phyloP scores from a whole-genome alignment of 2,329 filamentous ascomycete species.

The Trichoderma sp. region DNA sequence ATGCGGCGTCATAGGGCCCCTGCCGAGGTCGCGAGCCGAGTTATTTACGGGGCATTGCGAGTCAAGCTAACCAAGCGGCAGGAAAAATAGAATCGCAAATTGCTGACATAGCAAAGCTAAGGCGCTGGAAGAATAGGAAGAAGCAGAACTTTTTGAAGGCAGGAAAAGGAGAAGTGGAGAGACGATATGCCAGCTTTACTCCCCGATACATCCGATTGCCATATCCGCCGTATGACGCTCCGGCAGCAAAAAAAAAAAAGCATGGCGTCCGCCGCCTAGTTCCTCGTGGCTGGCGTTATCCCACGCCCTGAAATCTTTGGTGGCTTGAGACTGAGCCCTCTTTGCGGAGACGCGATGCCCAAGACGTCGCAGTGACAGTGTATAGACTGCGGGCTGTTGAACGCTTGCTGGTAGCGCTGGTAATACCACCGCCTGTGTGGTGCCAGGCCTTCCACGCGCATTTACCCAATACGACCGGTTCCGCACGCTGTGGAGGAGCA shows the following conservation, averaged over 20 bases:
- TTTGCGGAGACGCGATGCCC: background rate
- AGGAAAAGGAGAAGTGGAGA: conserved; percentile 27
- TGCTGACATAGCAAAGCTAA: conserved; percentile 22
- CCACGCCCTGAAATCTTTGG: conserved; percentile 7
- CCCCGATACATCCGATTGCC: conserved; percentile 27
- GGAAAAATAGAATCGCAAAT: conserved; percentile 18
- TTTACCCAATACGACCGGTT: background rate
- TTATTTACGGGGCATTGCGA: conserved; percentile 24
- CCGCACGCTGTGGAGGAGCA: conserved; percentile 4
- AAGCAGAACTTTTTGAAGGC: background rate
- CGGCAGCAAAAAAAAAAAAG: background rate
- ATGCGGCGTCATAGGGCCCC: conserved; percentile 13
- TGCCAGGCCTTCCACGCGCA: conserved; percentile 3
- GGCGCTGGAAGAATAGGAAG: background rate
- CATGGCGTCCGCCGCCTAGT: background rate
- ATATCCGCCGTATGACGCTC: conserved; percentile 5
- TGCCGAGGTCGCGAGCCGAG: conserved; percentile 14
- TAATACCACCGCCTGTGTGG: background rate
- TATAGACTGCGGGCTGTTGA: background rate
- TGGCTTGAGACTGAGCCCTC: conserved; percentile 4
- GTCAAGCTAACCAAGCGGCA: conserved; percentile 20
- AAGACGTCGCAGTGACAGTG: conserved; percentile 9
- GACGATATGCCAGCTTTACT: conserved; percentile 17
- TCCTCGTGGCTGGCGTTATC: conserved; percentile 18
- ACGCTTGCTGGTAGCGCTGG: background rate